Base-by-base conservation (phyloP, 768 basidiomycete genomes). In the Astraeus odoratus region DNA sequence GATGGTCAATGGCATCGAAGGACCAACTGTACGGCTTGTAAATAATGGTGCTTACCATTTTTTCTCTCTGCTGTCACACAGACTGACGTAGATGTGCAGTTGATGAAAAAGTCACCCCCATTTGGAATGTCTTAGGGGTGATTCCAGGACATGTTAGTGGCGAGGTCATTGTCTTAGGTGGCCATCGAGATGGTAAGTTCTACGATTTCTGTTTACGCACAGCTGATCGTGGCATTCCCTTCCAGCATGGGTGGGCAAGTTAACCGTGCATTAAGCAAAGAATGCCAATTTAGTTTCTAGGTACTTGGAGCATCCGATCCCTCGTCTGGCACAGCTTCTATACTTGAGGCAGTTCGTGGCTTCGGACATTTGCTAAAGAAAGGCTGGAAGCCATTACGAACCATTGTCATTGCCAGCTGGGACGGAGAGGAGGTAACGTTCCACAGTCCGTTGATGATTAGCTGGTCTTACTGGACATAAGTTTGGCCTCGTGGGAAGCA, bases 321-420 rank as follows among this genome's bases (percentile, higher is more conserved):
- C 1, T 76, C 72, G 3, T 88, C 86, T 31, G 92, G 92, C 1
- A 89, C 87, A 1, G 86, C 81, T 0, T 77, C 83, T 8, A 67
- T 88, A 5, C 77, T 82, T 52, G 90, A 96, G 60, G 71, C 90
- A 22, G 71, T 93, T 44, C 77, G 80, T 22, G 87, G 83, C 15
- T 76, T 87, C 46, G 89, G 88, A 16, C 67, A 65, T 4, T 68
- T 94, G 1, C 63, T 86, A 12, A 67, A 68, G 59, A 68, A 69
- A 19, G 90, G 88, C 8, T 96, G 92, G 92, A 87, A 77, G 57
- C 92, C 92, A 8, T 67, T 92, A 7, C 67, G 86, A 46, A 86
- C 82, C 6, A 73, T 89, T 50, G 57, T 86, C 25, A 68, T 89
- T 45, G 81, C 82, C 4, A 81, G 76, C 49, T 87, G 84, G 85